phyloP scores from a whole-genome alignment of 306 rosid genomes.

The Dicorynia guianensis region DNA sequence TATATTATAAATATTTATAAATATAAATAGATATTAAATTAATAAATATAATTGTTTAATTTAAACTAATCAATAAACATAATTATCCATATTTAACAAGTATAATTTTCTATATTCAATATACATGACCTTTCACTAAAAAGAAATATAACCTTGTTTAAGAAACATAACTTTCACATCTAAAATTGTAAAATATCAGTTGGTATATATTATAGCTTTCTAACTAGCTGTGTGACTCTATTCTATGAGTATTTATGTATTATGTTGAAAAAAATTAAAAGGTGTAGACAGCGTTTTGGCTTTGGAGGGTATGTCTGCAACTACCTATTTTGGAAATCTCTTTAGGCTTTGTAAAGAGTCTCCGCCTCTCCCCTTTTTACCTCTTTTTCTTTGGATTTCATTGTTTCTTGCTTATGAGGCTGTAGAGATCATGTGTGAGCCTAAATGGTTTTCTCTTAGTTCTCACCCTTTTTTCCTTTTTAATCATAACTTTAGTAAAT shows the following conservation, averaged over 20 bases:
- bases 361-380: conserved; percentile 21
- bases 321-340: conserved; percentile 44
- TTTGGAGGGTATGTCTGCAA: conserved; percentile 55
- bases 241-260: conserved; percentile 31
- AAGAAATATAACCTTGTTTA: no score
- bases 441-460: background rate
- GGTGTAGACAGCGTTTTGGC: conserved; percentile 50
- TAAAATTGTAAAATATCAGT: no score
- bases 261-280: background rate
- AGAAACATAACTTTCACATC: no score
- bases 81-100: no score
- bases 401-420: background rate
- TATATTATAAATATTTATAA: no score
- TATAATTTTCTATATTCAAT: no score
- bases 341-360: conserved; percentile 32
- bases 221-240: conserved; percentile 43
- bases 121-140: no score
- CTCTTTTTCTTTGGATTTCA: conserved; percentile 46
- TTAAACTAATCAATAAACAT: no score
- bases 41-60: no score
- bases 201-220: conserved; percentile 39
- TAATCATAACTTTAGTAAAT: background rate
- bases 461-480: background rate
- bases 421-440: background rate
- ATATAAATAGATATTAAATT: no score